A percentile compares a stretch with the other conserved stretches of the same genome.
Conservation (phyloP, 257 asterid genomes). For the Nemophila menziesii region DNA sequence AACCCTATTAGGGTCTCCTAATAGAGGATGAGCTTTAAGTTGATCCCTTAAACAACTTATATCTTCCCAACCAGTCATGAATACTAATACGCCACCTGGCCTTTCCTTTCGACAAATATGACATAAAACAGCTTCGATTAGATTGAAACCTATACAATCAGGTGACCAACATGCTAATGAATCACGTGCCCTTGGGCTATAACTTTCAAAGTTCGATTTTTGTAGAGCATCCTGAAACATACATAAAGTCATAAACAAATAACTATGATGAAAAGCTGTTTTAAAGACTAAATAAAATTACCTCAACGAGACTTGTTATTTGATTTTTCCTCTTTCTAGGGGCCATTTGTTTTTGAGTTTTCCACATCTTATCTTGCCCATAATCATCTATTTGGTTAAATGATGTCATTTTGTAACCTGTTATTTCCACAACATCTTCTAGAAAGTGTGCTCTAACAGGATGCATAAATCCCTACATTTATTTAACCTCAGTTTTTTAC, state of each 20-base stretch:
- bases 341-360: slow-evolving; percentile 77
- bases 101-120: slow-evolving; percentile 96
- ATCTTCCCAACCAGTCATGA: slow-evolving; percentile 99
- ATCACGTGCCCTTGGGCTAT: slow-evolving; percentile 74
- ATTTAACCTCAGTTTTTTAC: too few species aligned
- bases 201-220: slow-evolving; percentile 74
- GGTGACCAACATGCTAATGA: slow-evolving; percentile 87
- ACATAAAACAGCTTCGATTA: slow-evolving; percentile 88
- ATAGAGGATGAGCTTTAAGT: slow-evolving; percentile 89
- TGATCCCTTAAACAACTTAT: slow-evolving; percentile 95
- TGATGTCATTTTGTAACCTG: slow-evolving; percentile 86
- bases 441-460: slow-evolving; percentile 82
- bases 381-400: slow-evolving; percentile 91
- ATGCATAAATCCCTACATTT: slow-evolving; percentile 87
- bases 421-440: slow-evolving; percentile 85
- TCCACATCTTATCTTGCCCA: slow-evolving; percentile 98
- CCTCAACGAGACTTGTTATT: slow-evolving; percentile 91
- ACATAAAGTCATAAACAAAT: background rate
- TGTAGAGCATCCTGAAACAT: slow-evolving; percentile 69
- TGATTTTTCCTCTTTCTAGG: slow-evolving; percentile 86
- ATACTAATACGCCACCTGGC: slow-evolving; percentile 83
- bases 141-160: slow-evolving; percentile 86
- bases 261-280: slow-evolving; percentile 1
- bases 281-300: slow-evolving; percentile 18
- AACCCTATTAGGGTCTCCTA: slow-evolving; percentile 97